Conservation (phyloP, 306 rosid genomes). For the Quillaja saponaria region DNA sequence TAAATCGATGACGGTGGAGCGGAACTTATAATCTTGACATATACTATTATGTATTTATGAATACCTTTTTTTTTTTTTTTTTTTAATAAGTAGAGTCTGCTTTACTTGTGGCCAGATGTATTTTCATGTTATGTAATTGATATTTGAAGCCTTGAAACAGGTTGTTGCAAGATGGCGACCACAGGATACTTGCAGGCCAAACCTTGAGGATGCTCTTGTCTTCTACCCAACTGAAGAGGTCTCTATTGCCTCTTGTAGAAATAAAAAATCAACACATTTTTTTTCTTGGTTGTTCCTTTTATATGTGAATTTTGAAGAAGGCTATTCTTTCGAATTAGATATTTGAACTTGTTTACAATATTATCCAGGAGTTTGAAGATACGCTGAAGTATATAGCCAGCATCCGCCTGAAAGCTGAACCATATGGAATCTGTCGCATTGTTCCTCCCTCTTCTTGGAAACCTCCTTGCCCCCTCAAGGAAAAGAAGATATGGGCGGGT, state of each 20-base stretch:
- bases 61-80: no score
- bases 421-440: conserved; percentile 93
- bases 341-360: conserved; percentile 30
- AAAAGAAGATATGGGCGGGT: conserved; percentile 66
- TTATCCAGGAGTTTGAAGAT: conserved; percentile 85
- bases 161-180: conserved; percentile 94
- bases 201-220: conserved; percentile 81
- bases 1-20: conserved; percentile 15
- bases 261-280: conserved; percentile 6
- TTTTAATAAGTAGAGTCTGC: neutral
- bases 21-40: conserved; percentile 13
- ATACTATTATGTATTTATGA: conserved; percentile 3
- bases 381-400: conserved; percentile 82
- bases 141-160: conserved; percentile 48
- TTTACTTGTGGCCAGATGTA: conserved; percentile 3
- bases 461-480: conserved; percentile 89
- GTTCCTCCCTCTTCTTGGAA: conserved; percentile 98
- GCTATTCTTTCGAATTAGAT: conserved; percentile 30
- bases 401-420: conserved; percentile 78
- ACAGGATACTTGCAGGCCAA: conserved; percentile 66
- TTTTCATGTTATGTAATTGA: conserved; percentile 35
- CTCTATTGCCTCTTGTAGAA: conserved; percentile 31
- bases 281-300: conserved; percentile 22
- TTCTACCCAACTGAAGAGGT: conserved; percentile 97
- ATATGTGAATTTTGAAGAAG: conserved; percentile 20